These are phyloP conservation scores for Yarrowia phangngaensis DNA, from an alignment of 805 yeast genomes.

Conservation along the genomic window DNA sequence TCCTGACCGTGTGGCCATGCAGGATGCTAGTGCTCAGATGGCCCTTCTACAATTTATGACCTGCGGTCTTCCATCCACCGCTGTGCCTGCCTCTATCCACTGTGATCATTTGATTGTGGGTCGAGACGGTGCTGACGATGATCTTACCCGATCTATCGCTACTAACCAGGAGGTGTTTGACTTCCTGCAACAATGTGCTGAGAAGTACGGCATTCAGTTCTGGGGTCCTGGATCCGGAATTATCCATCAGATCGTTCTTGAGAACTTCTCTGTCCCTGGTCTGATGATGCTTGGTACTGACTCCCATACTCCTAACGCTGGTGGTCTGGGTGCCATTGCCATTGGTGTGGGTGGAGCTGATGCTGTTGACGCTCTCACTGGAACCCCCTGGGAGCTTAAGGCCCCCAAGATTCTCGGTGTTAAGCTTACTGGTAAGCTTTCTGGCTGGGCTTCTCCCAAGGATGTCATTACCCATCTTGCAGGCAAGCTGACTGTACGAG, in stretches of 20 bases:
- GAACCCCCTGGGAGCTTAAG: constrained; percentile 97
- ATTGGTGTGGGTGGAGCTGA: constrained; percentile 99
- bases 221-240: constrained; percentile 99
- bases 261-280: constrained; percentile 96
- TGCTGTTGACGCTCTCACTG: constrained; percentile 96
- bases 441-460: constrained; percentile 96
- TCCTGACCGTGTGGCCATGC: constrained; percentile 99
- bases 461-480: constrained; percentile 92
- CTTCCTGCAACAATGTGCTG: constrained; percentile 87
- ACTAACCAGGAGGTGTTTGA: constrained; percentile 94
- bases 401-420: constrained; percentile 96
- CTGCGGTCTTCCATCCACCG: constrained; percentile 80
- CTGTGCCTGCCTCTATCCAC: constrained; percentile 93
- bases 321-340: constrained; percentile 97
- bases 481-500: constrained; percentile 89
- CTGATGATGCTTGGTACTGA: constrained; percentile 96
- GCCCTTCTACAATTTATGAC: constrained; percentile 98
- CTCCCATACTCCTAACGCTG: constrained; percentile 98
- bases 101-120: constrained; percentile 98
- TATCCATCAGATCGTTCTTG: constrained; percentile 95
- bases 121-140: constrained; percentile 83
- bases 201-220: constrained; percentile 93
- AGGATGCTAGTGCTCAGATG: constrained; percentile 99
- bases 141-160: constrained; percentile 73
- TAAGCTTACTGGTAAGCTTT: constrained; percentile 79